Percentiles rank a stretch among this genome's conserved stretches.
Conservation (phyloP, 805 yeast genomes). For the Diddensiella caesifluorescens region DNA sequence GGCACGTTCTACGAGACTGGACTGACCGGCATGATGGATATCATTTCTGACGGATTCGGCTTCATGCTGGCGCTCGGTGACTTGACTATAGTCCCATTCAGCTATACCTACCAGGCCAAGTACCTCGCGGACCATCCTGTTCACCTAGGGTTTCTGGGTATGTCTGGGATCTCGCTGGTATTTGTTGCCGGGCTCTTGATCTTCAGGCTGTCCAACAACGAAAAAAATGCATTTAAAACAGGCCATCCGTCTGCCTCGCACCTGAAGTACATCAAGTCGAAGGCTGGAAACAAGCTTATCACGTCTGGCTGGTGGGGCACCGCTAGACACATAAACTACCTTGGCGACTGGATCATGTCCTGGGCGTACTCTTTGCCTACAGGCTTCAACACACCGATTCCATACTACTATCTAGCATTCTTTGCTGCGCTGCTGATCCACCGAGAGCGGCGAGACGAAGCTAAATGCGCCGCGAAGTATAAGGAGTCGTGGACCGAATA, state of each 20-base stretch:
- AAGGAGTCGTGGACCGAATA: constrained; percentile 84
- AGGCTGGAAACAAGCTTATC: constrained; percentile 71
- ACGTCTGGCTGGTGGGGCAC: constrained; percentile 95
- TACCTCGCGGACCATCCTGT: constrained; percentile 64
- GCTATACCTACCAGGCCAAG: constrained; percentile 82
- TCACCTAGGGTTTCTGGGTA: constrained; percentile 42
- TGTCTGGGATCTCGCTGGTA: constrained; percentile 40
- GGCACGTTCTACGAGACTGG: constrained; percentile 92
- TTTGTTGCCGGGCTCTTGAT: constrained; percentile 68
- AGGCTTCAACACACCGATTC: constrained; percentile 71
- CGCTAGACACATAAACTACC: constrained; percentile 89
- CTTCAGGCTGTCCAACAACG: constrained; percentile 78
- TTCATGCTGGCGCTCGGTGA: constrained; percentile 96
- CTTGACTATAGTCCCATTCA: constrained; percentile 84
- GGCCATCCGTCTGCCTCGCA: constrained; percentile 62
- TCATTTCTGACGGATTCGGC: constrained; percentile 95
- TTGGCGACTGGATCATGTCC: constrained; percentile 93
- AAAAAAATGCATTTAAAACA: constrained; percentile 76
- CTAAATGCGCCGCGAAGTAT: constrained; percentile 80
- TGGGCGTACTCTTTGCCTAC: constrained; percentile 91
- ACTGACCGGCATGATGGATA: constrained; percentile 87
- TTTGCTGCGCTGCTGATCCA: constrained; percentile 79
- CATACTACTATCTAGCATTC: constrained; percentile 81
- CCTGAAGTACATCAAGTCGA: constrained; percentile 64
- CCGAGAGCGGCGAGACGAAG: constrained; percentile 88